Percentiles rank a stretch among this genome's conserved stretches.
These are phyloP conservation scores for Ogataea corticis DNA, from an alignment of 805 yeast genomes.

Conservation along the genomic window DNA sequence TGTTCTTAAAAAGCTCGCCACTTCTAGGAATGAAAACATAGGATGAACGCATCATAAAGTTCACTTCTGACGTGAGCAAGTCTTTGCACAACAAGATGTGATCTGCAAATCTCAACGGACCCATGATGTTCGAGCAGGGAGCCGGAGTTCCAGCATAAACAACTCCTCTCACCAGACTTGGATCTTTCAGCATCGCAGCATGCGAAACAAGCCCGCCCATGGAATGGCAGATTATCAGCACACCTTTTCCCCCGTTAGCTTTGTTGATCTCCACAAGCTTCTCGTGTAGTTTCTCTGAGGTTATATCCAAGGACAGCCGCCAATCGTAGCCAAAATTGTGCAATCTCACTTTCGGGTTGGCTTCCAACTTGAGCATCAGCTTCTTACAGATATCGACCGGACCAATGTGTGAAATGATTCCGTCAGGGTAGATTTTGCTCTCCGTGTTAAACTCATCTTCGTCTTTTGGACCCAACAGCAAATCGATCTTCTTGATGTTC, in stretches of 20 bases:
- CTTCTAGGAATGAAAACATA: slow-evolving; percentile 74
- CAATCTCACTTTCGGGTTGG: slow-evolving; percentile 60
- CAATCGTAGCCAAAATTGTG: slow-evolving; percentile 91
- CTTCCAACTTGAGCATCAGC: slow-evolving; percentile 52
- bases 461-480: slow-evolving; percentile 69
- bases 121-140: slow-evolving; percentile 81
- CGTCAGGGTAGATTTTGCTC: slow-evolving; percentile 63
- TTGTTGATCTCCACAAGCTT: slow-evolving; percentile 47
- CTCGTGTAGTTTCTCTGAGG: slow-evolving; percentile 51
- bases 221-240: slow-evolving; percentile 80
- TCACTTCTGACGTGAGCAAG: slow-evolving; percentile 75
- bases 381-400: slow-evolving; percentile 78
- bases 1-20: slow-evolving; percentile 73
- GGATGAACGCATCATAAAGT: slow-evolving; percentile 86
- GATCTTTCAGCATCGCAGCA: slow-evolving; percentile 67
- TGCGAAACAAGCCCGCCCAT: slow-evolving; percentile 94
- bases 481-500: slow-evolving; percentile 65
- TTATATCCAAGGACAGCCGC: slow-evolving; percentile 70
- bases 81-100: slow-evolving; percentile 72
- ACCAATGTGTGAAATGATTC: slow-evolving; percentile 78
- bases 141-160: slow-evolving; percentile 83
- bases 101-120: slow-evolving; percentile 84
- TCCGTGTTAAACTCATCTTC: slow-evolving; percentile 65
- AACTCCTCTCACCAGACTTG: slow-evolving; percentile 69
- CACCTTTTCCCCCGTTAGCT: slow-evolving; percentile 52